These are phyloP conservation scores for Silene noctiflora DNA, from an alignment of 179 eudicot species.

Conservation along the genomic window DNA sequence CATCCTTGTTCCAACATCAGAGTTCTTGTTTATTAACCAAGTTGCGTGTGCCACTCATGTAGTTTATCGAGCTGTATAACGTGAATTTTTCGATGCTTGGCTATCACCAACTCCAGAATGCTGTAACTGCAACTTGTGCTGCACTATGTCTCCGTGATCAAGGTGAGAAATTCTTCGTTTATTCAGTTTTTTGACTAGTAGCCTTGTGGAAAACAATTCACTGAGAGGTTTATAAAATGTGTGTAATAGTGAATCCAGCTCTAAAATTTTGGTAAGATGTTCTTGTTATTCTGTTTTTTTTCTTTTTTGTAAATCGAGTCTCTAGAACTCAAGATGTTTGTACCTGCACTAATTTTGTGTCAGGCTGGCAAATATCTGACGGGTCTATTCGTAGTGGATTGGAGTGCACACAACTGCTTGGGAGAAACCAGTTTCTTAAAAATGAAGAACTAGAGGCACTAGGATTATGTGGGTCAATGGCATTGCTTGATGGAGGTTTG, in stretches of 20 bases:
- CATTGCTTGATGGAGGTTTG: conserved; percentile 88
- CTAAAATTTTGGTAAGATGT: not conserved
- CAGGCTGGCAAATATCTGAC: conserved; percentile 73
- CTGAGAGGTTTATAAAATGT: too few species aligned
- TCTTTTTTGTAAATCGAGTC: not conserved
- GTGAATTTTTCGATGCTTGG: conserved; percentile 74
- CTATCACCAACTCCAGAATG: conserved; percentile 86
- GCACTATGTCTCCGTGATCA: conserved; percentile 73
- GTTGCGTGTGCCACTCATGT: conserved; percentile 14
- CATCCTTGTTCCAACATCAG: conserved; percentile 11
- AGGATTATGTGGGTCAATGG: conserved; percentile 57
- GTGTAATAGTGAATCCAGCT: too few species aligned
- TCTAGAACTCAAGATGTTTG: not conserved
- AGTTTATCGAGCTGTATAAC: conserved; percentile 59
- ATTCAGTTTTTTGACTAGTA: not conserved
- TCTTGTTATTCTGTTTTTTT: not conserved
- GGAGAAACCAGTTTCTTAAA: conserved; percentile 81
- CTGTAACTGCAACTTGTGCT: conserved; percentile 83
- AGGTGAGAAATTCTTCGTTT: conserved; percentile 39
- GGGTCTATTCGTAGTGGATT: conserved; percentile 62
- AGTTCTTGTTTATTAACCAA: not conserved
- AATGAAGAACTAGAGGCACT: conserved; percentile 49
- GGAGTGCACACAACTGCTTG: conserved; percentile 63
- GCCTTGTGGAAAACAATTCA: not conserved
- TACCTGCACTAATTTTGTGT: conserved; percentile 17